Conservation (phyloP, 2,329 filamentous ascomycete species). For the Sclerotinia sclerotiorum region DNA sequence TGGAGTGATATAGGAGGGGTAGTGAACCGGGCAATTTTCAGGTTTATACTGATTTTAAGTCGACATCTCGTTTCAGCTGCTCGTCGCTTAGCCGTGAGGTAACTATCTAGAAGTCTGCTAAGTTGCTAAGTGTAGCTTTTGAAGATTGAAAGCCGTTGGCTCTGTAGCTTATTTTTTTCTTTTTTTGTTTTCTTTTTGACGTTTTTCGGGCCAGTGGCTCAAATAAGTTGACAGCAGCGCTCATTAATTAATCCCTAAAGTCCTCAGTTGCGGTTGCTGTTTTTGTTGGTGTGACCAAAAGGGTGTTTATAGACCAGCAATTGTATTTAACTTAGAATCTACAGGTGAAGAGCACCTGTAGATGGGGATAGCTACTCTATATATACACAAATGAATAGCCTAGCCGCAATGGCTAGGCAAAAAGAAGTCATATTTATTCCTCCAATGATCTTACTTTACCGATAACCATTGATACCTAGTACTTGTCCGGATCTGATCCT, state of each 20-base stretch:
- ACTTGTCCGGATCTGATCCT: too few species aligned
- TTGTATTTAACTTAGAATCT: too few species aligned
- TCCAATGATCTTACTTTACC: too few species aligned
- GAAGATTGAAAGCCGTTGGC: background rate
- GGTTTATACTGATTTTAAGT: background rate
- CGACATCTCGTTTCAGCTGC: background rate
- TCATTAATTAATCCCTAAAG: background rate
- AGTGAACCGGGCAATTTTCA: background rate
- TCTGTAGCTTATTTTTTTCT: too few species aligned
- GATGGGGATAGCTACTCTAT: too few species aligned
- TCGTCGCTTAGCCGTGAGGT: background rate
- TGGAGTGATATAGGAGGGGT: background rate
- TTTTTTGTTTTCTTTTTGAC: background rate
- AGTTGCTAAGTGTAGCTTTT: background rate
- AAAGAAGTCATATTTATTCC: too few species aligned
- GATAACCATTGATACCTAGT: too few species aligned
- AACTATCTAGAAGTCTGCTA: background rate
- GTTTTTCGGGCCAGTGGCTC: background rate
- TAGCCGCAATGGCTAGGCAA: too few species aligned
- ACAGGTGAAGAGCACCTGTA: too few species aligned
- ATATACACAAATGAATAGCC: too few species aligned
- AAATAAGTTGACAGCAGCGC: background rate
- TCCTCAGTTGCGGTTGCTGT: background rate
- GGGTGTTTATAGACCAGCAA: too few species aligned
- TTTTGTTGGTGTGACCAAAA: too few species aligned